Evolutionary conservation across 1,139 yeast species (phyloP).

Genomic region (Torulaspora globosa): DNA sequence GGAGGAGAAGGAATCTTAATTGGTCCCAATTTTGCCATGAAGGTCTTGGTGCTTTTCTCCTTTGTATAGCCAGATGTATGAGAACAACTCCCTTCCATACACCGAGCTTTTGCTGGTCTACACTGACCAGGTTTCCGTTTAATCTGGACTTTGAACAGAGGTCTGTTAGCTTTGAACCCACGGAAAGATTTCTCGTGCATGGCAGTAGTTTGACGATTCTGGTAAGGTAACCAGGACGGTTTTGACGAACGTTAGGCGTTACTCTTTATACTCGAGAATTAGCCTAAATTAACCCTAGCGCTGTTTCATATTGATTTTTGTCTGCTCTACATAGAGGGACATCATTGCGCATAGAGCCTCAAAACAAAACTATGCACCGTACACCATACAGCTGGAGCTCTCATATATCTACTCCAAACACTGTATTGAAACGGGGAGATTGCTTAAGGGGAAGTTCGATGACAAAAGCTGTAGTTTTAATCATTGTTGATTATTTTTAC

Average conservation of each 20-base stretch:
- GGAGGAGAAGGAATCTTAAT: constrained; percentile 13
- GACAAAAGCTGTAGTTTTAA: too few species aligned
- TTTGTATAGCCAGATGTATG: not conserved
- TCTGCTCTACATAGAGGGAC: not conserved
- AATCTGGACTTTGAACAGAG: constrained; percentile 12
- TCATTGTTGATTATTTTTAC: too few species aligned
- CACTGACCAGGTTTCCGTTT: constrained; percentile 1
- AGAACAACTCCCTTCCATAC: too few species aligned
- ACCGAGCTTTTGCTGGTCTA: too few species aligned
- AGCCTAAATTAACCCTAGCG: not conserved
- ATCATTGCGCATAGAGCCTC: not conserved
- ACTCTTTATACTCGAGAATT: not conserved
- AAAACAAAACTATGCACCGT: not conserved
- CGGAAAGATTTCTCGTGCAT: constrained; percentile 4
- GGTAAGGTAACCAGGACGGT: not conserved
- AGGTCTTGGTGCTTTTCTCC: constrained; percentile 5
- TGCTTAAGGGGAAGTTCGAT: too few species aligned
- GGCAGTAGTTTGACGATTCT: too few species aligned
- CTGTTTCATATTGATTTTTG: not conserved
- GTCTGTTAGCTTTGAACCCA: constrained; percentile 8
- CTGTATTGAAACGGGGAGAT: too few species aligned
- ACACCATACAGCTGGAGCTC: not conserved
- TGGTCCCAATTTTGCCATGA: constrained; percentile 1
- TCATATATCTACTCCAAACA: not conserved
- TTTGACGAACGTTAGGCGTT: not conserved